phyloP scores from a whole-genome alignment of 2,329 filamentous ascomycete genomes.

The Pseudodiploospora longispora region DNA sequence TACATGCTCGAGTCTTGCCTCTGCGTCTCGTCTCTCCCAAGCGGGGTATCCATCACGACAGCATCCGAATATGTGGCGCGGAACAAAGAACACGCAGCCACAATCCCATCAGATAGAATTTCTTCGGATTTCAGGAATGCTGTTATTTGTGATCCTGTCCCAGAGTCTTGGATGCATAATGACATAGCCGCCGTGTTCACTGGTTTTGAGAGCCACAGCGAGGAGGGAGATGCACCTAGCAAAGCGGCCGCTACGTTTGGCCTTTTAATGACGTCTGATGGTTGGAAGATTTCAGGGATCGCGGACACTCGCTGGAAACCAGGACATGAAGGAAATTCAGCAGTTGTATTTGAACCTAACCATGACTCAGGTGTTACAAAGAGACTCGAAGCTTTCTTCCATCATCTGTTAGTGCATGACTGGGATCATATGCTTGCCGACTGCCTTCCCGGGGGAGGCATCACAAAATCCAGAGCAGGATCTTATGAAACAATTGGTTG shows the following conservation, averaged over 20 bases:
- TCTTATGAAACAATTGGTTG: not conserved
- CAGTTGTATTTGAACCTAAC: not conserved
- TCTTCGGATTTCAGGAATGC: too few relatives aligned
- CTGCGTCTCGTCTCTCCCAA: too few relatives aligned
- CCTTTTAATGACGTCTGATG: not conserved
- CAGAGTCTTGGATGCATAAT: not conserved
- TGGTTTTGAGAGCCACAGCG: not conserved
- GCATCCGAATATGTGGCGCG: too few relatives aligned
- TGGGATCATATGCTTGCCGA: not conserved
- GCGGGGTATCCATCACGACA: too few relatives aligned
- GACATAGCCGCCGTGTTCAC: not conserved
- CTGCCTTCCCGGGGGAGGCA: not conserved
- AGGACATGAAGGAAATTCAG: not conserved
- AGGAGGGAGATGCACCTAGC: not conserved
- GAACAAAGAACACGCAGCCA: too few relatives aligned
- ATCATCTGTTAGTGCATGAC: not conserved
- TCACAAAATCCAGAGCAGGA: not conserved
- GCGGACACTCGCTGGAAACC: not conserved
- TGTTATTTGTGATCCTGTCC: not conserved
- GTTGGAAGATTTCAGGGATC: not conserved
- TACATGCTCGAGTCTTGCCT: too few relatives aligned
- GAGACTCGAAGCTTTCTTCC: not conserved
- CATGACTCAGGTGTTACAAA: not conserved
- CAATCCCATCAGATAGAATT: too few relatives aligned
- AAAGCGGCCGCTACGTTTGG: not conserved